phyloP scores from a whole-genome alignment of 148 eudicot species.

The Gaultheria prostrata region DNA sequence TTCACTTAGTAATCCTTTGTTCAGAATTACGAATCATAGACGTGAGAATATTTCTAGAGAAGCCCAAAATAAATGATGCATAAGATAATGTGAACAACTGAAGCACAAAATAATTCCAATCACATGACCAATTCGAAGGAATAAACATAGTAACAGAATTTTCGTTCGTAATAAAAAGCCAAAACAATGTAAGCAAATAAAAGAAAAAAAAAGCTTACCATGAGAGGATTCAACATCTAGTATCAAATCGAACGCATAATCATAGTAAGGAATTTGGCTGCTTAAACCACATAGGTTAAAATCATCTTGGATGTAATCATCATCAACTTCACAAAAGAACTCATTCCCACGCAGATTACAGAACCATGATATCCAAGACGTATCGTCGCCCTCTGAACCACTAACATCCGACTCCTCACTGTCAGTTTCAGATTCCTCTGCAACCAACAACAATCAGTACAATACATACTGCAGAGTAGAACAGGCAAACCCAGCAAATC shows the following conservation, averaged over 20 bases:
- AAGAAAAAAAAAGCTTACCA: constrained; percentile 20
- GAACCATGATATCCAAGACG: constrained; percentile 42
- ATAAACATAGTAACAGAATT: not conserved
- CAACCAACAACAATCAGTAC: constrained; percentile 6
- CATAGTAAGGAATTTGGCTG: constrained; percentile 38
- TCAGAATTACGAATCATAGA: not conserved
- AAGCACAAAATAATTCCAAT: not conserved
- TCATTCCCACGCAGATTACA: constrained; percentile 40
- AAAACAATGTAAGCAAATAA: not conserved
- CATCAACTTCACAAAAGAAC: constrained; percentile 42
- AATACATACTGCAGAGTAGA: not conserved
- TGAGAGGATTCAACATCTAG: constrained; percentile 38
- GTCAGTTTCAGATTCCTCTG: constrained; percentile 38
- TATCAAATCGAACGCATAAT: constrained; percentile 39
- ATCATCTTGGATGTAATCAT: constrained; percentile 37
- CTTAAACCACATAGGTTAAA: constrained; percentile 39
- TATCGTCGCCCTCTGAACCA: constrained; percentile 14
- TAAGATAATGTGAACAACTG: not conserved
- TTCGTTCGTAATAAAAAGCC: not conserved
- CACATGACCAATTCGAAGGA: not conserved
- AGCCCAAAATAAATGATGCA: not conserved
- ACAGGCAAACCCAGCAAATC: not conserved
- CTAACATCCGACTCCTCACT: constrained; percentile 36
- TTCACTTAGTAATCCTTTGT: not conserved
- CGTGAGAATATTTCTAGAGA: not conserved